Evolutionary conservation across 2,329 filamentous ascomycete species (phyloP).

Genomic region (Lasiodiplodia citricola): DNA sequence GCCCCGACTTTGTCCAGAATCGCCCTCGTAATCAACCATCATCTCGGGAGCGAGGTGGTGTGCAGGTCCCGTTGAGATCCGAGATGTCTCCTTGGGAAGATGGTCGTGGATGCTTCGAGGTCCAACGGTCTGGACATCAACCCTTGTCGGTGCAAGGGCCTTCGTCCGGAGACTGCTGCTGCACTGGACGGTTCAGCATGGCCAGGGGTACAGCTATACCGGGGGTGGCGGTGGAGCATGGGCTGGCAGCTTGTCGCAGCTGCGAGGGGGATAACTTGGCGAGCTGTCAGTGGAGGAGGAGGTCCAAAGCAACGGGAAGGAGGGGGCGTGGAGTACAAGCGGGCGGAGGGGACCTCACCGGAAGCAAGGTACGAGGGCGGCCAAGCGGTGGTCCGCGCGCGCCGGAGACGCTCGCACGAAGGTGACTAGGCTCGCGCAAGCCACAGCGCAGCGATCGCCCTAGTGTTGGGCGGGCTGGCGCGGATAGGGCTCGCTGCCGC

Average conservation of each 20-base stretch:
- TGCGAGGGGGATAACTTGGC: constrained; percentile 2
- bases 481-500: too few species aligned
- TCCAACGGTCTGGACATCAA: constrained; percentile 1
- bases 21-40: too few species aligned
- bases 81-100: constrained; percentile 4
- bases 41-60: background rate
- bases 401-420: too few species aligned
- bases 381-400: too few species aligned
- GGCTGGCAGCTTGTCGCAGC: constrained; percentile 7
- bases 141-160: background rate
- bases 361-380: background rate
- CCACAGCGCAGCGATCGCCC: too few species aligned
- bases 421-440: too few species aligned
- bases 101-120: constrained; percentile 12
- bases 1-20: too few species aligned
- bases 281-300: constrained; percentile 8
- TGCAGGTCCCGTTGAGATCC: constrained; percentile 3
- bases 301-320: background rate
- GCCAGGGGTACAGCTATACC: background rate
- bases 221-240: constrained; percentile 16
- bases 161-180: background rate
- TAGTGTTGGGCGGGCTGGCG: too few species aligned
- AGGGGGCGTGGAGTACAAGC: background rate
- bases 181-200: constrained; percentile 1
- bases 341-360: background rate